Conservation (phyloP, 1,284 basidiomycete genomes). For the Hypsizygus ulmarius region DNA sequence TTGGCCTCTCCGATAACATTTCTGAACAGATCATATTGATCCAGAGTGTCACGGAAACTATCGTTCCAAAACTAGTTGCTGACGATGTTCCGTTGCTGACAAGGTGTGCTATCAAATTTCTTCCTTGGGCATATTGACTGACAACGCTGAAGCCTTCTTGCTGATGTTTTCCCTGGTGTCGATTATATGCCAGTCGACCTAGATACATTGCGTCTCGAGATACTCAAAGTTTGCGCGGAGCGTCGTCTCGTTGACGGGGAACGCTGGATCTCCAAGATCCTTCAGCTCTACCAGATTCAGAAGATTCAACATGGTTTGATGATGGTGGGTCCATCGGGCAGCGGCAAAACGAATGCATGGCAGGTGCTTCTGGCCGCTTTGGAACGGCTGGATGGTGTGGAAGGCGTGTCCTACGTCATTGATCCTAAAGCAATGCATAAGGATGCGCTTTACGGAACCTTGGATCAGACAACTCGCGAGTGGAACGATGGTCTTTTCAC, state of each 20-base stretch:
- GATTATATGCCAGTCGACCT: slow-evolving; percentile 90
- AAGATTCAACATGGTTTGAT: slow-evolving; percentile 99
- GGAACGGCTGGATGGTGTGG: slow-evolving; percentile 87
- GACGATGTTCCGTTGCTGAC: slow-evolving; percentile 95
- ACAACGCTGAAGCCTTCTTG: slow-evolving; percentile 65
- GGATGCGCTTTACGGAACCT: slow-evolving; percentile 95
- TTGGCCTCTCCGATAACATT: slow-evolving; percentile 63
- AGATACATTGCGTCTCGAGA: slow-evolving; percentile 80
- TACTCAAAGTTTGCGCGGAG: slow-evolving; percentile 85
- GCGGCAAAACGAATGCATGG: slow-evolving; percentile 98
- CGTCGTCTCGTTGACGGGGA: slow-evolving; percentile 84
- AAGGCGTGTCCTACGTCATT: slow-evolving; percentile 95
- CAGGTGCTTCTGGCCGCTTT: slow-evolving; percentile 89
- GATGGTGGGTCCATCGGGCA: slow-evolving; percentile 99
- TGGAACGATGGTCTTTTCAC: slow-evolving; percentile 99
- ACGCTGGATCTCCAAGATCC: slow-evolving; percentile 92
- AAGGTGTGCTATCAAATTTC: slow-evolving; percentile 49
- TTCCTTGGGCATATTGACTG: slow-evolving; percentile 2
- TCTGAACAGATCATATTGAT: slow-evolving; percentile 97
- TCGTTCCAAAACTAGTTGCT: slow-evolving; percentile 96
- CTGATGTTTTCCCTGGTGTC: slow-evolving; percentile 97
- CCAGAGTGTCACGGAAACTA: slow-evolving; percentile 98
- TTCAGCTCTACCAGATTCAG: slow-evolving; percentile 98
- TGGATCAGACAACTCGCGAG: slow-evolving; percentile 96
- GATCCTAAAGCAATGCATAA: slow-evolving; percentile 99